A percentile compares a stretch with the other conserved stretches of the same genome.
Conservation (phyloP, 2,329 filamentous ascomycete species). For the Reticulascus tulasneorum region DNA sequence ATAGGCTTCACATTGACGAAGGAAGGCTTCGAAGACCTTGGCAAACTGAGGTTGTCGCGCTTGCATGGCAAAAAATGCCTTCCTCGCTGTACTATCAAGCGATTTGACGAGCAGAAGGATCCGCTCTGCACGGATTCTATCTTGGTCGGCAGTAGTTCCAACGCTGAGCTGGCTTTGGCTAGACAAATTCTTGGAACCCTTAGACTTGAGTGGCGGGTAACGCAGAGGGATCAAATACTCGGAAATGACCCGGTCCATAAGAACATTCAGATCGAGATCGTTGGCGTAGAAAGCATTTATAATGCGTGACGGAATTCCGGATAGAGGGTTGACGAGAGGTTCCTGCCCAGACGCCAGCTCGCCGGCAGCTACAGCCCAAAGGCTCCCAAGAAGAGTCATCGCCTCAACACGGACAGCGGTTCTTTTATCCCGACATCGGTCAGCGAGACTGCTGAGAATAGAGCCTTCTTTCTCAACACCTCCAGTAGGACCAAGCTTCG, state of each 20-base stretch:
- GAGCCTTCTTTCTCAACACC: slow-evolving; percentile 73
- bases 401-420: slow-evolving; percentile 78
- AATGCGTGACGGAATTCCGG: slow-evolving; percentile 78
- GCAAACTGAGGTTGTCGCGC: slow-evolving; percentile 71
- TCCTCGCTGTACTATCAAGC: slow-evolving; percentile 73
- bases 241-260: slow-evolving; percentile 80
- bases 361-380: slow-evolving; percentile 91
- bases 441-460: slow-evolving; percentile 75
- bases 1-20: slow-evolving; percentile 82
- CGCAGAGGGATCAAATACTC: slow-evolving; percentile 86
- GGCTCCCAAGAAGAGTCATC: slow-evolving; percentile 76
- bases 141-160: slow-evolving; percentile 55
- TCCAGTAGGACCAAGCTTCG: slow-evolving; percentile 74
- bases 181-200: slow-evolving; percentile 54
- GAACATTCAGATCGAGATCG: slow-evolving; percentile 76
- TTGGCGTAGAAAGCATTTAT: slow-evolving; percentile 89
- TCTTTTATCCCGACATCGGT: slow-evolving; percentile 84
- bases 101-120: slow-evolving; percentile 78
- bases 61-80: slow-evolving; percentile 85
- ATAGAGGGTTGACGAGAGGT: slow-evolving; percentile 67
- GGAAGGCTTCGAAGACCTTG: slow-evolving; percentile 68
- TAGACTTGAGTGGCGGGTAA: slow-evolving; percentile 66
- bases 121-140: slow-evolving; percentile 77
- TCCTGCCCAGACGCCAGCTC: slow-evolving; percentile 84
- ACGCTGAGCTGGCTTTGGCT: slow-evolving; percentile 39